Percentiles rank a stretch among this genome's conserved stretches.
phyloP scores from a whole-genome alignment of 768 basidiomycete species.

The Trametes gibbosa region DNA sequence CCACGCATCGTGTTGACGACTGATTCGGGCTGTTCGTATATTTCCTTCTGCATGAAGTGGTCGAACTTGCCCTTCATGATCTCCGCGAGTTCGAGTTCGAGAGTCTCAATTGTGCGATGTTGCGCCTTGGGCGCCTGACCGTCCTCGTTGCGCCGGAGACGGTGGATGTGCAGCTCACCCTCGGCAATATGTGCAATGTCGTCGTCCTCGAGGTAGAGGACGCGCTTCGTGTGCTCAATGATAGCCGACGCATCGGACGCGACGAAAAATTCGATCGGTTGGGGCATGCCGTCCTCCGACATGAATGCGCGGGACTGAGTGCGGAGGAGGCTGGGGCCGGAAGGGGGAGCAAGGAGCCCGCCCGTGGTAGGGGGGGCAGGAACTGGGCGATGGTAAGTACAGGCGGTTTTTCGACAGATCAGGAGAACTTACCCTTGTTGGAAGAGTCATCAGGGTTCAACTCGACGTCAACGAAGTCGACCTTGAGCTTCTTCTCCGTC shows the following conservation, averaged over 20 bases:
- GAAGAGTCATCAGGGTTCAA: conserved; percentile 67
- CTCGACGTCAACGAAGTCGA: conserved; percentile 99
- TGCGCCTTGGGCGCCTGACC: conserved; percentile 54
- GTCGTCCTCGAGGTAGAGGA: conserved; percentile 97
- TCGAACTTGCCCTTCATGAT: conserved; percentile 99
- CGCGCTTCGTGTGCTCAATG: conserved; percentile 98
- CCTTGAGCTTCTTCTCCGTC: conserved; percentile 99
- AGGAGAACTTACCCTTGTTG: conserved; percentile 40
- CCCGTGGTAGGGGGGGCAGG: conserved; percentile 44
- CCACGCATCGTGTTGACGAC: conserved; percentile 99
- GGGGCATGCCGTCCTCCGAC: conserved; percentile 96
- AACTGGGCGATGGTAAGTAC: conserved; percentile 32
- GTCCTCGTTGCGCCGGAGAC: conserved; percentile 86
- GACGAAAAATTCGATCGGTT: conserved; percentile 99
- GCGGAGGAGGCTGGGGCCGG: conserved; percentile 78
- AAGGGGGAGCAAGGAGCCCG: conserved; percentile 66
- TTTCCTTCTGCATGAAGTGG: conserved; percentile 99
- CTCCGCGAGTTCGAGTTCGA: conserved; percentile 98
- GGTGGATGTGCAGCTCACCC: conserved; percentile 98
- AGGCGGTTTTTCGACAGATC: neutral
- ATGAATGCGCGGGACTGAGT: conserved; percentile 98
- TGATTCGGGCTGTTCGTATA: conserved; percentile 98
- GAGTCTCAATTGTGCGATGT: conserved; percentile 94
- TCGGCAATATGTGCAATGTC: conserved; percentile 98
- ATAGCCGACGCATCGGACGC: conserved; percentile 96